Evolutionary conservation across 2,329 filamentous ascomycete species (phyloP), one percentile per base, ranked within the genome.

Genomic region (Exophiala spinifera): DNA sequence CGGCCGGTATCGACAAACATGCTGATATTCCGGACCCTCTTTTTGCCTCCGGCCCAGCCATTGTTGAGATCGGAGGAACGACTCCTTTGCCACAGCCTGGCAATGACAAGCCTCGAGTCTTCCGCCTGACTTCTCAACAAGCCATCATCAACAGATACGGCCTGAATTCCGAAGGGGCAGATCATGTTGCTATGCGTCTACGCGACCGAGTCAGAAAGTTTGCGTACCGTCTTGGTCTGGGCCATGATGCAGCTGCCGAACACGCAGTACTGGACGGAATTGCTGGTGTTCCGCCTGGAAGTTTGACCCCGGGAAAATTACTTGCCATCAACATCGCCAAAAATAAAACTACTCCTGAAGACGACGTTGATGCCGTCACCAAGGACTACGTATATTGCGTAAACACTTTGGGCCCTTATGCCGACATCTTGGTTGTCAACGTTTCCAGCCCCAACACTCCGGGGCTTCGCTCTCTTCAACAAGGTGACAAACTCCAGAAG

Each of bases 381-480:
- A 79, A 81, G 20, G 82, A 87, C 64, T 96, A 97, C 68, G 88
- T 94, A n/a, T 89, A 88, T 70, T 96, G 92, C 65, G 91, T 96
- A 3, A 79, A 87, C 51, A 80, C 85, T 43, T 76, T 99, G 34
- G 94, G 87, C 3, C 86, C 81, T 47, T 99, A 96, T 68, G 91
- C 94, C 10, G 94, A 99, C 66, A 87, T 99, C 33, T 76, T 99
- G n/a, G 92, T 97, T 6, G 94, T 99, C 67, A 99, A 99, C 66
- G 94, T 99, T 46, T 96, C 91, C 66, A 95, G 89, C 64, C 94
- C 94, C 20, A 99, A 99, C 74, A 97, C 92, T 0, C 92, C 92
- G 0, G 92, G 94, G 0, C 79, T 97, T 46, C 84, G 94, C 20
- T 87, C 90, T 52, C 77, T 99, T 34, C 94, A 99, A 73, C 88